Percentiles rank a stretch among this genome's conserved stretches.
Conservation (phyloP, 2,329 filamentous ascomycete genomes). For the Exophiala alcalophila region DNA sequence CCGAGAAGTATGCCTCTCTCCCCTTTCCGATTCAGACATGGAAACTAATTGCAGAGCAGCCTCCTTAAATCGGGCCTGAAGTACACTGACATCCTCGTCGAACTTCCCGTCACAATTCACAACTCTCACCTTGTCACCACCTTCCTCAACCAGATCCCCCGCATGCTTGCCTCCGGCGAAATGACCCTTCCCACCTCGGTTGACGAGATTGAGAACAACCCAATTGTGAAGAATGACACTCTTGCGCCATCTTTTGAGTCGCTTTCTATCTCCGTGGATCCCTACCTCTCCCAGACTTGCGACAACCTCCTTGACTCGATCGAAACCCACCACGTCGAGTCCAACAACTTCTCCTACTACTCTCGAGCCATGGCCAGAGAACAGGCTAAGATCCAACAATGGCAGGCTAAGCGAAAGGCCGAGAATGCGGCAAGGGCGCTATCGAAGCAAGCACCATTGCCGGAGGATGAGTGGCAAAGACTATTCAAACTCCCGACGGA, state of each 20-base stretch:
- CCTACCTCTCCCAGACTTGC: constrained; percentile 97
- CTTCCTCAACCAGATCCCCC: constrained; percentile 87
- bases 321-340: constrained; percentile 95
- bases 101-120: constrained; percentile 85
- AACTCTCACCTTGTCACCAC: constrained; percentile 97
- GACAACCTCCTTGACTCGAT: constrained; percentile 95
- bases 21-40: background rate
- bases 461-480: constrained; percentile 97
- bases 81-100: constrained; percentile 89
- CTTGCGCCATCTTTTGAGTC: constrained; percentile 85
- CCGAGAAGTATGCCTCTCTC: constrained; percentile 69
- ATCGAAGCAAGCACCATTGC: constrained; percentile 82
- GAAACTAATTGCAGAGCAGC: constrained; percentile 49
- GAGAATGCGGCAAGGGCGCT: constrained; percentile 84
- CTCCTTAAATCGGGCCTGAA: constrained; percentile 91
- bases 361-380: constrained; percentile 89
- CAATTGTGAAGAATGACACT: constrained; percentile 57
- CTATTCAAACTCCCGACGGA: constrained; percentile 97
- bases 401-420: constrained; percentile 94
- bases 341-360: constrained; percentile 99
- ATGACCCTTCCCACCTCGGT: constrained; percentile 71
- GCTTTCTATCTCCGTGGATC: constrained; percentile 90
- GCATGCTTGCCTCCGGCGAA: constrained; percentile 46
- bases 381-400: constrained; percentile 92
- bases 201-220: constrained; percentile 68